These are phyloP conservation scores for Erythrophleum fordii DNA, from an alignment of 306 rosid species.

Conservation along the genomic window DNA sequence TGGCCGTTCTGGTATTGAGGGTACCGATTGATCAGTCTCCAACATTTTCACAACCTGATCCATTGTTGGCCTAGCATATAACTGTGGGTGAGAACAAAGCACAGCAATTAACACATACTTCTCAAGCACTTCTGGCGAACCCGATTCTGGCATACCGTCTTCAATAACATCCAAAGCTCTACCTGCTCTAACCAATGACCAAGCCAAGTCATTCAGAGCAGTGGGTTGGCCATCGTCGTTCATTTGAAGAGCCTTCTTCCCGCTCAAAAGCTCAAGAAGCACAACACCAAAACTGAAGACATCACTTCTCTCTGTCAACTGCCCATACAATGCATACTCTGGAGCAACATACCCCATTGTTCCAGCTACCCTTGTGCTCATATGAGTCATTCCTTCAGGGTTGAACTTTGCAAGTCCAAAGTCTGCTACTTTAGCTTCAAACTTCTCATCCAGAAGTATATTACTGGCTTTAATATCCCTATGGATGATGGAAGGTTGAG, in stretches of 20 bases:
- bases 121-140: conserved; percentile 69
- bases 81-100: conserved; percentile 91
- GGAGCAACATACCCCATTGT: conserved; percentile 99
- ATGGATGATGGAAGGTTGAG: conserved; percentile 90
- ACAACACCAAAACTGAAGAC: conserved; percentile 90
- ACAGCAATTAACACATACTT: conserved; percentile 84
- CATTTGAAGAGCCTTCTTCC: conserved; percentile 77
- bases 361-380: conserved; percentile 98
- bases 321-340: conserved; percentile 94
- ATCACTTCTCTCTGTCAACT: conserved; percentile 89
- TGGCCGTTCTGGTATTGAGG: conserved; percentile 78
- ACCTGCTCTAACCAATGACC: conserved; percentile 78
- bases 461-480: conserved; percentile 93
- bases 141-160: conserved; percentile 71
- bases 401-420: conserved; percentile 93
- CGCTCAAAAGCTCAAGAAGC: conserved; percentile 93
- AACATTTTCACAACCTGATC: conserved; percentile 95
- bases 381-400: conserved; percentile 88
- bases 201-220: conserved; percentile 87
- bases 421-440: conserved; percentile 90
- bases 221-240: conserved; percentile 57
- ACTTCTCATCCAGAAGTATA: conserved; percentile 81
- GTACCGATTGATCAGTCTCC: conserved; percentile 80
- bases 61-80: conserved; percentile 96
- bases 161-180: conserved; percentile 79